Base-by-base conservation (phyloP, 2,329 filamentous ascomycete genomes). In the Aotearoamyces nothofagi region DNA sequence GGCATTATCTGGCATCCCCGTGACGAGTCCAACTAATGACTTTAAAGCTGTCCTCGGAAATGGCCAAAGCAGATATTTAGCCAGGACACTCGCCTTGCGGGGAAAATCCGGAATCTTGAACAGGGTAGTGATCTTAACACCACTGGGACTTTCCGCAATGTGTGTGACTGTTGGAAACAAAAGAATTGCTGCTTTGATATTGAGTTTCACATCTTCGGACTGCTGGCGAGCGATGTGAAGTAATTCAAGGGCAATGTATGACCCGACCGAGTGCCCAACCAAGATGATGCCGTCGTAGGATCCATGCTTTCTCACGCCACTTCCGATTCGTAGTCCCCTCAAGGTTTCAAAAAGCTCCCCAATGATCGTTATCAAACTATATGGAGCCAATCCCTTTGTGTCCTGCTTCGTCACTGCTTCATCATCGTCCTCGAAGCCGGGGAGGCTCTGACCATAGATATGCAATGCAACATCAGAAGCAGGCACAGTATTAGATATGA, bases 81-180 rank as follows among this genome's bases (percentile, higher is more conserved):
- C 42, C 12, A 39, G 10, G 5, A 26, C 25, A 33, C 39, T 42
- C 8, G 37, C 38, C 22, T 24, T 34, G 9, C 29, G 37, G 2
- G 44, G 37, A 20, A 50, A 45, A n/a, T 41, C 30, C 3, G 43
- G 40, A 16, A 50, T 44, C 8, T 52, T 52, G 24, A 51, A 53
- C 4, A 70, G 42, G 4, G 57, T 38, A 20, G 53, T 51, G 22
- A 74, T 51, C 26, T 62, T 63, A 31, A 52, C 52, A 2, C 78
- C 79, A 15, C 59, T 69, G 0, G 65, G 60, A 2, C 73, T 79
- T 32, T 56, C 51, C 7, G 70, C 69, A 36, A 86, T 73, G 51
- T 82, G 67, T n/a, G 73, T 63, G 20, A 86, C 63, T 1, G 79
- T 82, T 1, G 79, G 78, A 46, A 83, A 83, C 11, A 86, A 60